Evolutionary conservation across 2,329 filamentous ascomycete species (phyloP).

Genomic region (Colletotrichum liaoningense): DNA sequence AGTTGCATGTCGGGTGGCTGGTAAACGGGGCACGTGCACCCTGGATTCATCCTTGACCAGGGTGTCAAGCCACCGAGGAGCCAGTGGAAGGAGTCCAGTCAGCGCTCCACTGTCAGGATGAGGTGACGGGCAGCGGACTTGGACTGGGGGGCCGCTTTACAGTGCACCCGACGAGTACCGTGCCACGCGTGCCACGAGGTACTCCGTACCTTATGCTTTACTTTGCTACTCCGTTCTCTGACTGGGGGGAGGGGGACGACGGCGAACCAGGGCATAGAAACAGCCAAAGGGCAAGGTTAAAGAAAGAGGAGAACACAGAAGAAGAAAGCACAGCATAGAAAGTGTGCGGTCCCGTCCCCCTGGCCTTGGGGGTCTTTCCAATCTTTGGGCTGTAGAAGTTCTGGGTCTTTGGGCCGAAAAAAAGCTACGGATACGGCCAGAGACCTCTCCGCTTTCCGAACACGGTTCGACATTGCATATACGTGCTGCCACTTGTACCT

Average conservation of each 20-base stretch:
- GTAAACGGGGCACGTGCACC: slow-evolving; percentile 23
- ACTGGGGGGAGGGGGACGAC: background rate
- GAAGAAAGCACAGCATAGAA: background rate
- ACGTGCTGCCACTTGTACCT: slow-evolving; percentile 14
- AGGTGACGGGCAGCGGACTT: slow-evolving; percentile 33
- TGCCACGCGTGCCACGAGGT: background rate
- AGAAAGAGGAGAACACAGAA: background rate
- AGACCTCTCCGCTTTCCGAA: slow-evolving; percentile 27
- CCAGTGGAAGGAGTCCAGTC: slow-evolving; percentile 3
- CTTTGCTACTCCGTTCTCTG: background rate
- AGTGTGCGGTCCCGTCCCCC: slow-evolving; percentile 3
- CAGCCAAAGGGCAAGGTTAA: background rate
- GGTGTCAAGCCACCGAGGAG: slow-evolving; percentile 21
- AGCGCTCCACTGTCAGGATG: slow-evolving; percentile 29
- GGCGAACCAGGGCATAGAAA: background rate
- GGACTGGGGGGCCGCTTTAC: slow-evolving; percentile 10
- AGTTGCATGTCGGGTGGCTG: slow-evolving; percentile 27
- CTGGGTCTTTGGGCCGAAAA: slow-evolving; percentile 32
- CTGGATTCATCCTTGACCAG: slow-evolving; percentile 10
- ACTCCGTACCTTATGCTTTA: background rate
- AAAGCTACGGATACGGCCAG: background rate
- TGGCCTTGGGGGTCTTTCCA: background rate
- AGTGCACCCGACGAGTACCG: background rate
- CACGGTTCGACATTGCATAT: slow-evolving; percentile 32
- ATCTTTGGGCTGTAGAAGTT: slow-evolving; percentile 20